A percentile compares a stretch with the other conserved stretches of the same genome.
Evolutionary conservation across 148 eudicot genomes (phyloP).

Genomic region (Chenopodium quinoa): DNA sequence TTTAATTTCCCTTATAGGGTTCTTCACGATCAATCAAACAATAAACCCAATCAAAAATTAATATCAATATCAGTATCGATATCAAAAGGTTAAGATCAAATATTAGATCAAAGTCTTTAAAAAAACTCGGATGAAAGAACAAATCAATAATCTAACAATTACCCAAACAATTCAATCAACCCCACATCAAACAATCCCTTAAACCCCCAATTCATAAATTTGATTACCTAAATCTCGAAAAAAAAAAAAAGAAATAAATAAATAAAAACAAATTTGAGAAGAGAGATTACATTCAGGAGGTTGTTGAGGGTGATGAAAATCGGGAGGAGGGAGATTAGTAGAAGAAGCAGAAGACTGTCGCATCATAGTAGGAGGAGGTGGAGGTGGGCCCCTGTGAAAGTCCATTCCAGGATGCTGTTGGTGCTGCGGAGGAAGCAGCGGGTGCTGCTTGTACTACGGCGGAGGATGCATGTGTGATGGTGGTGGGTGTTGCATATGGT

Average conservation of each 20-base stretch:
- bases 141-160: not conserved
- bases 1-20: too few species aligned
- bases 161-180: not conserved
- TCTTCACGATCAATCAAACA: too few species aligned
- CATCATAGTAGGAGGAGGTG: slow-evolving; percentile 57
- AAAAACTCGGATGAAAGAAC: not conserved
- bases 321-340: slow-evolving; percentile 36
- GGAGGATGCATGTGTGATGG: slow-evolving; percentile 36
- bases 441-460: slow-evolving; percentile 29
- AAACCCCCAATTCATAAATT: not conserved
- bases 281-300: slow-evolving; percentile 46
- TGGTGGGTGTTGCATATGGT: slow-evolving; percentile 12
- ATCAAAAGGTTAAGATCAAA: too few species aligned
- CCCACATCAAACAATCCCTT: not conserved
- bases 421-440: slow-evolving; percentile 34
- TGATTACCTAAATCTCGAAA: not conserved
- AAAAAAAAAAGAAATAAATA: too few species aligned
- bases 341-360: slow-evolving; percentile 69
- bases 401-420: slow-evolving; percentile 46
- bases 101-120: too few species aligned
- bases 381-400: slow-evolving; percentile 51
- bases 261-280: not conserved
- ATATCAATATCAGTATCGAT: too few species aligned
- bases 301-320: slow-evolving; percentile 50
- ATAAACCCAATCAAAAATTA: too few species aligned